Percentiles rank a stretch among this genome's conserved stretches.
Conservation (phyloP, 2,329 filamentous ascomycete species). For the Nemania bipapillata region DNA sequence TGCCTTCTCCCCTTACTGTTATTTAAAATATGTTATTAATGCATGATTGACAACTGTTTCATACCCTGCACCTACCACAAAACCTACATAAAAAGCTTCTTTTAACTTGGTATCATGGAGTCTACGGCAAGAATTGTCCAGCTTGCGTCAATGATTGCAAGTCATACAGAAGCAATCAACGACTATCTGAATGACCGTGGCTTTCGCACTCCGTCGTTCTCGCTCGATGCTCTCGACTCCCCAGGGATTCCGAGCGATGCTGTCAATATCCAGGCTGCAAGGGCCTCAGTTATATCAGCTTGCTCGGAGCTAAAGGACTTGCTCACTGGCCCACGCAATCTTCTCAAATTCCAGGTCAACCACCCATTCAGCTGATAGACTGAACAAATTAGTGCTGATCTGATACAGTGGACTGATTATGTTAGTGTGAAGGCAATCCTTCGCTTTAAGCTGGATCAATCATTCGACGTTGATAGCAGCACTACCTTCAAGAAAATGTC, state of each 20-base stretch:
- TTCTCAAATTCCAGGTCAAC: slow-evolving; percentile 32
- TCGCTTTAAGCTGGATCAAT: slow-evolving; percentile 39
- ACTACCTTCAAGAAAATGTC: slow-evolving; percentile 33
- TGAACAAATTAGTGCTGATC: not conserved
- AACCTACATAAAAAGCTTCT: too few relatives aligned
- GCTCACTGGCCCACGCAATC: slow-evolving; percentile 37
- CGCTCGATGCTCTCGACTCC: slow-evolving; percentile 29
- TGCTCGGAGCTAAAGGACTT: slow-evolving; percentile 40
- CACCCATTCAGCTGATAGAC: not conserved
- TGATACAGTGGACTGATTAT: slow-evolving; percentile 37
- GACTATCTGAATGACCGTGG: slow-evolving; percentile 28
- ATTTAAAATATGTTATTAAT: too few relatives aligned
- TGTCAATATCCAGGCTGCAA: slow-evolving; percentile 29
- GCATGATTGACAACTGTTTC: too few relatives aligned
- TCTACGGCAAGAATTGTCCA: slow-evolving; percentile 30
- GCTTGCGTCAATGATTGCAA: slow-evolving; percentile 36
- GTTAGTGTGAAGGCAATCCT: slow-evolving; percentile 40
- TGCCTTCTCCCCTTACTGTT: too few relatives aligned
- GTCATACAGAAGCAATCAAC: slow-evolving; percentile 31
- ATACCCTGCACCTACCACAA: too few relatives aligned
- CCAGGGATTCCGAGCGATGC: slow-evolving; percentile 34
- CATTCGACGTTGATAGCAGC: slow-evolving; percentile 35
- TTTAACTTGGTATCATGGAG: not conserved
- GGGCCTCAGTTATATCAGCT: slow-evolving; percentile 35
- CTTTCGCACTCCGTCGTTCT: slow-evolving; percentile 36